Evolutionary conservation across 2,329 filamentous ascomycete genomes (phyloP), one percentile per base, ranked within the genome.

Genomic region (Ascochyta rabiei): DNA sequence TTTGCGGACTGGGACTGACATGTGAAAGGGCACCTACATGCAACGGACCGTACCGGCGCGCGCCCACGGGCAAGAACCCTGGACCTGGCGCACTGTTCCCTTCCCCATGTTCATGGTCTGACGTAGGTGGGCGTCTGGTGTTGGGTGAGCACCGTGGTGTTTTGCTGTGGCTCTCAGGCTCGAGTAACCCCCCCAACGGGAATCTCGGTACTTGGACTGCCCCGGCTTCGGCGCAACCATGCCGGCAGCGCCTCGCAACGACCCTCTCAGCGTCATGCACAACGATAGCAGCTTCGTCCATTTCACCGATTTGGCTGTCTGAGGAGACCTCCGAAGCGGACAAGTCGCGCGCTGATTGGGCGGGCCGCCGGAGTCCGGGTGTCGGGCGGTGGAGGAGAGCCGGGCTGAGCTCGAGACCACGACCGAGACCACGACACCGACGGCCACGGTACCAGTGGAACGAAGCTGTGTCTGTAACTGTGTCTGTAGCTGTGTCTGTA

Each of bases 1-100:
- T 67, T 67, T 52, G 48, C n/a, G 23, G 23, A 4, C 3, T 4
- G 8, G n/a, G 13, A 2, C 35, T 50, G 41, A 46, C 52, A 65
- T 66, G 63, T 66, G 60, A 64, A 60, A 56, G 31, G 15, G 48
- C 48, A 45, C n/a, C n/a, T n/a, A n/a, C 46, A 52, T 61, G 66
- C 61, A 37, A 56, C 63, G 64, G 60, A 48, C 63, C 64, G 64
- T 41, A 48, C 43, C 53, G 48, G 9, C 4, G n/a, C 24, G n/a
- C 40, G 28, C 51, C 16, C 41, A 46, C 34, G 8, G 18, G 10
- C 13, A 18, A 16, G 40, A 50, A 56, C 55, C 59, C 61, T 66
- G 59, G 56, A 54, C 48, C 46, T 48, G 52, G 53, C 33, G 59
- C 40, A 44, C 35, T 50, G n/a, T n/a, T n/a, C n/a, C n/a, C n/a